Percentiles rank a stretch among this genome's conserved stretches.
Evolutionary conservation across 352 stramenopile genomes (phyloP).

Genomic region (Globisporangium rhizosaccharum): DNA sequence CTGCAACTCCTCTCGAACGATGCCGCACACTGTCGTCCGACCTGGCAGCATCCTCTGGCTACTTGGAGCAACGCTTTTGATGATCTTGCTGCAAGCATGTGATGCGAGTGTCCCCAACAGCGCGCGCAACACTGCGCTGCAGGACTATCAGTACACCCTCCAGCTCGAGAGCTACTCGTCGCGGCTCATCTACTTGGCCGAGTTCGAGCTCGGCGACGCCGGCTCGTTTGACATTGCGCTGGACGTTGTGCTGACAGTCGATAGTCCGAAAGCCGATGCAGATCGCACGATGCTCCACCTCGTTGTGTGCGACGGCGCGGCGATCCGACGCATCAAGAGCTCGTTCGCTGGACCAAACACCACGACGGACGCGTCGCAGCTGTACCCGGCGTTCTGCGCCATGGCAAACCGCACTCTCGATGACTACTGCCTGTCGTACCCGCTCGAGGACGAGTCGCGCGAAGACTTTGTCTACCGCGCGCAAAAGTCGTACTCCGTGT

Average conservation of each 20-base stretch:
- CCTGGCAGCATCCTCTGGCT: no score
- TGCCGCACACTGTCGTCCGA: no score
- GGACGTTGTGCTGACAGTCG: constrained; percentile 32
- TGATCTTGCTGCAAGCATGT: no score
- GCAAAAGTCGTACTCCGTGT: constrained; percentile 19
- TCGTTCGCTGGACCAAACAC: not conserved
- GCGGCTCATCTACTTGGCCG: constrained; percentile 25
- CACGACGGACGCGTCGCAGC: not conserved
- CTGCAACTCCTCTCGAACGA: no score
- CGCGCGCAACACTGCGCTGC: not conserved
- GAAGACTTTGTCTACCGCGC: constrained; percentile 34
- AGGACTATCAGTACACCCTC: constrained; percentile 19
- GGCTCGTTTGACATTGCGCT: constrained; percentile 41
- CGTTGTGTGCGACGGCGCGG: constrained; percentile 32
- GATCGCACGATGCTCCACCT: constrained; percentile 45
- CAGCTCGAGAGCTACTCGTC: constrained; percentile 19
- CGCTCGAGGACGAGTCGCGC: constrained; percentile 28
- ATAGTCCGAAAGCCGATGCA: constrained; percentile 14
- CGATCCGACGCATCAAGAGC: constrained; percentile 14
- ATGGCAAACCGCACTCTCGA: constrained; percentile 46
- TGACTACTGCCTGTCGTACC: constrained; percentile 45
- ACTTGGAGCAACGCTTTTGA: no score
- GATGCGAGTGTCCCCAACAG: no score
- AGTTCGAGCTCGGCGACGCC: constrained; percentile 28
- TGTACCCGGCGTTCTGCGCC: constrained; percentile 34